Base-by-base conservation (phyloP, 768 basidiomycete species). In the Podaxis sp. region DNA sequence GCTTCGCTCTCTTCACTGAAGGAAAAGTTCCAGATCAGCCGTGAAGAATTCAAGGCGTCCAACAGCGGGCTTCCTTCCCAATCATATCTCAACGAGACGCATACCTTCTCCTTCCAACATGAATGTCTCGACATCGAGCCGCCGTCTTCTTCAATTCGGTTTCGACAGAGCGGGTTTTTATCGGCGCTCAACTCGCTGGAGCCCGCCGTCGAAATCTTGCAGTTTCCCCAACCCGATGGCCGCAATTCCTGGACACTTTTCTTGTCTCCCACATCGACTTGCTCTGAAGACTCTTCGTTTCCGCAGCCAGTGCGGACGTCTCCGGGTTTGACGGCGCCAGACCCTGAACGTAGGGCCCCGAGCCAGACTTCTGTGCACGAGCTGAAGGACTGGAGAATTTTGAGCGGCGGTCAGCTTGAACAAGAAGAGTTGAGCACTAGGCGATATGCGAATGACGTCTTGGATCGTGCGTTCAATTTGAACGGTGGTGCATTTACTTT, bases 211-310 rank as follows among this genome's bases (percentile, higher is more conserved):
- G 38, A 55, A 46, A n/a, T 49, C 24, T 56, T 49, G n/a, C 52
- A 57, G 15, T 60, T 73, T 24, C 67, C 71, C 28, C 73, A 76
- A 56, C 72, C 73, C 13, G 69, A 71, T 44, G 72, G 71, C 17
- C 64, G 70, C 52, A 65, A 69, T 52, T 67, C 74, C 2, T 74
- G 74, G 74, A 73, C 74, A 5, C 69, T 74, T 51, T 70, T 71
- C 5, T 63, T 74, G 44, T 70, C 70, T 13, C 70, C 73, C 52
- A 63, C 61, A 24, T 57, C 61, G 3, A 22, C 46, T n/a, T 57
- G 68, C 30, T 63, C 65, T 9, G 61, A 63, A 12, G 48, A 26
- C 2, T 48, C 36, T 52, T 57, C 65, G 13, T 46, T 62, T 22
- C 65, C 69, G 19, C 59, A 61, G n/a, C 48, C 46, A 55, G 36